Conservation (phyloP, 345 rosid genomes). For the Heritiera littoralis region DNA sequence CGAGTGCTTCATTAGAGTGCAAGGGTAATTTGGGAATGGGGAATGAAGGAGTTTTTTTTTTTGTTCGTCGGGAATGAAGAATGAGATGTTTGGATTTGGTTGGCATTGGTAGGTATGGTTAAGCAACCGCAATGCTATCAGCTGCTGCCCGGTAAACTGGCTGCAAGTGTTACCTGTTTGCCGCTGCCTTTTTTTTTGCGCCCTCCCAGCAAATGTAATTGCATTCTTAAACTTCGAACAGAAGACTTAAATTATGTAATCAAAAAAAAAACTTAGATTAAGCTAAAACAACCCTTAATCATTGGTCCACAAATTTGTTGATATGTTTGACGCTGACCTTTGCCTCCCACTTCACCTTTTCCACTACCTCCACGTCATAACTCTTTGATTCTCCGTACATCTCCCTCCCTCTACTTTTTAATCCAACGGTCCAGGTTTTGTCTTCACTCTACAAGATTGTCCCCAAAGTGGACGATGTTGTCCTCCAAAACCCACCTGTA, state of each 20-base stretch:
- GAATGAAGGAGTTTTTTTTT: background rate
- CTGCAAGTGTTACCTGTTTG: background rate
- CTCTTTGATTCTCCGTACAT: background rate
- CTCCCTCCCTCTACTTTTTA: background rate
- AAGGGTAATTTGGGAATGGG: background rate
- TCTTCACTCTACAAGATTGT: background rate
- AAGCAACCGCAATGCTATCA: background rate
- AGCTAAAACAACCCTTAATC: no score
- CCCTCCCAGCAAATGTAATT: no score
- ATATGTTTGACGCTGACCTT: background rate
- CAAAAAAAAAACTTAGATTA: no score
- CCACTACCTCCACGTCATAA: background rate
- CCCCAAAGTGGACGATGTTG: no score
- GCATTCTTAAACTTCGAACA: no score
- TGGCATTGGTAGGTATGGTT: background rate
- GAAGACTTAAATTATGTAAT: no score
- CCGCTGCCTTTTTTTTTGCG: background rate
- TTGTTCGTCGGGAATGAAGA: background rate
- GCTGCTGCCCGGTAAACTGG: background rate
- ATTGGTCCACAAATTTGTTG: no score
- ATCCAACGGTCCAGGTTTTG: background rate
- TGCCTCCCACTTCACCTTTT: background rate
- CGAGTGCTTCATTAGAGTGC: background rate
- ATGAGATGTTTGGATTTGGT: background rate
- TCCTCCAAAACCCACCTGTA: no score